A percentile compares a stretch with the other conserved stretches of the same genome.
phyloP scores from a whole-genome alignment of 1,284 basidiomycete species.

The Ceratobasidium sp. region DNA sequence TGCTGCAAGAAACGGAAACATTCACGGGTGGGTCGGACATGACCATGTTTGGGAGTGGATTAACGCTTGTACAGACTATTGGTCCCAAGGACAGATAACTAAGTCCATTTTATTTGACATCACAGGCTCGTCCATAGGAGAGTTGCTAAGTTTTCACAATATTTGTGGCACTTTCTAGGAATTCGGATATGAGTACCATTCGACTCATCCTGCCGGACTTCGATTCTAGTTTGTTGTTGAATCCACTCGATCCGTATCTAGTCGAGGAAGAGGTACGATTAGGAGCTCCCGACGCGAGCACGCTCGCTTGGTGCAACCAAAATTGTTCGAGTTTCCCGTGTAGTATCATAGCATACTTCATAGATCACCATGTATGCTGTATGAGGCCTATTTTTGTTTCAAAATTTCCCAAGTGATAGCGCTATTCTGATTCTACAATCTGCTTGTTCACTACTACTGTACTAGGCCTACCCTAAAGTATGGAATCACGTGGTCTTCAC shows the following conservation, averaged over 20 bases:
- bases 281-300: not conserved
- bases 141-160: slow-evolving; percentile 54
- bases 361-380: too few species aligned
- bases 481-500: too few species aligned
- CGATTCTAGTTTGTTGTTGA: slow-evolving; percentile 44
- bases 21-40: too few species aligned
- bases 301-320: not conserved
- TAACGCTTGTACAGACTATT: slow-evolving; percentile 55
- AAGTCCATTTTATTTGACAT: slow-evolving; percentile 55
- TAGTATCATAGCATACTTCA: too few species aligned
- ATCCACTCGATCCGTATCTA: not conserved
- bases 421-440: too few species aligned
- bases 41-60: too few species aligned
- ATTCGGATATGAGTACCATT: slow-evolving; percentile 53
- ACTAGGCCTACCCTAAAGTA: too few species aligned
- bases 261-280: slow-evolving; percentile 5
- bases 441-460: too few species aligned
- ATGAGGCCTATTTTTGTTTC: too few species aligned
- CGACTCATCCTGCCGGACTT: slow-evolving; percentile 56
- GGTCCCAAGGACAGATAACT: slow-evolving; percentile 50
- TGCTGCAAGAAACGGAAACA: too few species aligned
- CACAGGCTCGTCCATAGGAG: slow-evolving; percentile 51
- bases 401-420: too few species aligned
- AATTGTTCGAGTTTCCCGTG: too few species aligned
- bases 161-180: slow-evolving; percentile 57